Evolutionary conservation across 495 filamentous ascomycete genomes (phyloP).

Genomic region (Trypethelium eluteriae): DNA sequence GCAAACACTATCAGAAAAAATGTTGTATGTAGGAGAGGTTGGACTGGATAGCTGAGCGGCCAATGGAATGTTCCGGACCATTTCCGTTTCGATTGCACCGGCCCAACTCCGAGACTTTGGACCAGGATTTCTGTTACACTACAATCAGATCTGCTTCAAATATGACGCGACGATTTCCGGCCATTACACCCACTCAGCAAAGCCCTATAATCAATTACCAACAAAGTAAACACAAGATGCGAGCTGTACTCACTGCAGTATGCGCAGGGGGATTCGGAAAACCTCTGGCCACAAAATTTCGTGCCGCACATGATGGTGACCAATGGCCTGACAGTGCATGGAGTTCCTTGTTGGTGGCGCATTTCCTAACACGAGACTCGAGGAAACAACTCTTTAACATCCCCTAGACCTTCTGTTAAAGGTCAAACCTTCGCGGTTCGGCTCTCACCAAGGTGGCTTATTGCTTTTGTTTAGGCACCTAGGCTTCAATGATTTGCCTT

Average conservation of each 20-base stretch:
- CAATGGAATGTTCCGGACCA: background rate
- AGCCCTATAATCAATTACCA: background rate
- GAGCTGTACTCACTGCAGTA: background rate
- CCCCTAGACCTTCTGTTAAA: background rate
- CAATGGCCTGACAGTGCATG: background rate
- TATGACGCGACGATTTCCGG: background rate
- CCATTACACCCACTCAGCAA: background rate
- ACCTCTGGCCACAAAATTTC: no score
- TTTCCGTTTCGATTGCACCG: background rate
- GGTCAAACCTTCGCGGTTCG: background rate
- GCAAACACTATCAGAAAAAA: background rate
- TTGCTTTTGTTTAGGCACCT: background rate
- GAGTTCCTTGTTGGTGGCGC: background rate
- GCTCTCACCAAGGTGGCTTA: background rate
- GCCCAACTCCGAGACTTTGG: background rate
- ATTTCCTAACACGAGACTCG: background rate
- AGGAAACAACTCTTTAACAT: background rate
- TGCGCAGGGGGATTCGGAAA: no score
- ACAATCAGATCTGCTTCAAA: background rate
- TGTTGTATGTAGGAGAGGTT: background rate
- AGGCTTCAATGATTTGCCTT: background rate
- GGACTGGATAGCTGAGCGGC: background rate
- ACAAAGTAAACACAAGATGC: background rate
- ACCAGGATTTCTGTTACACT: background rate
- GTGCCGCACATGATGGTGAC: background rate